Conservation (phyloP, 1,284 basidiomycete genomes). For the Ustilago curta region DNA sequence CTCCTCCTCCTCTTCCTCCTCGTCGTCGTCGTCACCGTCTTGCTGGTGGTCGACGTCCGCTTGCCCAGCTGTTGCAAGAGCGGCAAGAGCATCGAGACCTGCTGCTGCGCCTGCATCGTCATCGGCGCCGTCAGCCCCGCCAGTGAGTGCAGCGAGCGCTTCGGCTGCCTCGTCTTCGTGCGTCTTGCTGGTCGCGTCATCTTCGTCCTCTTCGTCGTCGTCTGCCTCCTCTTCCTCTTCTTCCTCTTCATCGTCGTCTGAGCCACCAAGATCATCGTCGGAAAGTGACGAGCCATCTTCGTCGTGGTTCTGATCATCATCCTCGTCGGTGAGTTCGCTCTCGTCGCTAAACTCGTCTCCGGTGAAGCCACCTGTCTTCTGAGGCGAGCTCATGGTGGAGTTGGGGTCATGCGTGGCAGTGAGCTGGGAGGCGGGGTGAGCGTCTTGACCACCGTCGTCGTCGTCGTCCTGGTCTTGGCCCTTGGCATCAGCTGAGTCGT, state of each 20-base stretch:
- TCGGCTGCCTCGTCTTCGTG: constrained; percentile 60
- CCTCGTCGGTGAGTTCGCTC: constrained; percentile 60
- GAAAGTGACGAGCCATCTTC: constrained; percentile 46
- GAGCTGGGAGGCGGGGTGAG: constrained; percentile 29
- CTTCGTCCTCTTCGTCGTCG: constrained; percentile 34
- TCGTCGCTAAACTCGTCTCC: constrained; percentile 60
- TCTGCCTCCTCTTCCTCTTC: constrained; percentile 42
- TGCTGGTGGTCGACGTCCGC: constrained; percentile 32
- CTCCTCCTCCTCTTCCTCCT: too few relatives aligned
- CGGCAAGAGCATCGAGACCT: constrained; percentile 61
- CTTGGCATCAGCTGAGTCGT: constrained; percentile 7
- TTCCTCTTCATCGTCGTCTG: constrained; percentile 49
- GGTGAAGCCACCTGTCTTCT: constrained; percentile 50
- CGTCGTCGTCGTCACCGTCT: constrained; percentile 42
- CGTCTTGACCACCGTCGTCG: constrained; percentile 12
- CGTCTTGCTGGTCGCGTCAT: constrained; percentile 34
- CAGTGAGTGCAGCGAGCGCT: constrained; percentile 56
- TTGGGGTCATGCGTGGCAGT: constrained; percentile 36
- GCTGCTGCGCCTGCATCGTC: constrained; percentile 34
- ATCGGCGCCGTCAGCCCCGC: constrained; percentile 25
- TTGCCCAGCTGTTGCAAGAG: constrained; percentile 50
- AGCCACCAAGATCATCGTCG: constrained; percentile 48
- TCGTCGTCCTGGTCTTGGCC: constrained; percentile 4
- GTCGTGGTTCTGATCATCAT: constrained; percentile 49
- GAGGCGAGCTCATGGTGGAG: constrained; percentile 50